phyloP scores from a whole-genome alignment of 495 filamentous ascomycete genomes.

The Hapsidospora chrysogenum region DNA sequence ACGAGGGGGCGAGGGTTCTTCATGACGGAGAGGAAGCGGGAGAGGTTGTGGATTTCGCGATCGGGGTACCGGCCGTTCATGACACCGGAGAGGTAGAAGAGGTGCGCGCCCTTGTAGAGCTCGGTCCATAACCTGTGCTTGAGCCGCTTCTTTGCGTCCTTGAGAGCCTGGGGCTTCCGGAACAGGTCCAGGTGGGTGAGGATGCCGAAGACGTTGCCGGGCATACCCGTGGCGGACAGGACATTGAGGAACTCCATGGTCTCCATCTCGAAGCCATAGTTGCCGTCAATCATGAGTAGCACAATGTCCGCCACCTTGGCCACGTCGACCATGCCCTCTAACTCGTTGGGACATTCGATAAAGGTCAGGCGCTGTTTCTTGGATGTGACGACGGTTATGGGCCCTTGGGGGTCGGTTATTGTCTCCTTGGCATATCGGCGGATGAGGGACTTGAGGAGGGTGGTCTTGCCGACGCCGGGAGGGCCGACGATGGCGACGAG shows the following conservation, averaged over 20 bases:
- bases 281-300: constrained; percentile 92
- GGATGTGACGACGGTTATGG: constrained; percentile 86
- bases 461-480: constrained; percentile 54
- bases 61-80: constrained; percentile 95
- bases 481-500: constrained; percentile 88
- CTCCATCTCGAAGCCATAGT: constrained; percentile 99
- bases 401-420: constrained; percentile 72
- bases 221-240: constrained; percentile 80
- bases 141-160: constrained; percentile 82
- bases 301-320: constrained; percentile 96
- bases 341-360: constrained; percentile 87
- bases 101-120: constrained; percentile 86
- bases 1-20: constrained; percentile 90
- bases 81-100: constrained; percentile 91
- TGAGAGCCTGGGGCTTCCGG: constrained; percentile 74
- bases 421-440: constrained; percentile 92
- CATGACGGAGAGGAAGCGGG: constrained; percentile 91
- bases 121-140: constrained; percentile 96
- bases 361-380: constrained; percentile 88
- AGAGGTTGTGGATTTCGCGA: constrained; percentile 88
- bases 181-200: constrained; percentile 93
- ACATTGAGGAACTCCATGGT: constrained; percentile 98
- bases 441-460: constrained; percentile 79
- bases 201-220: constrained; percentile 94
- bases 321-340: constrained; percentile 88